phyloP scores from a whole-genome alignment of 768 basidiomycete species.

The Lyophyllum atratum region DNA sequence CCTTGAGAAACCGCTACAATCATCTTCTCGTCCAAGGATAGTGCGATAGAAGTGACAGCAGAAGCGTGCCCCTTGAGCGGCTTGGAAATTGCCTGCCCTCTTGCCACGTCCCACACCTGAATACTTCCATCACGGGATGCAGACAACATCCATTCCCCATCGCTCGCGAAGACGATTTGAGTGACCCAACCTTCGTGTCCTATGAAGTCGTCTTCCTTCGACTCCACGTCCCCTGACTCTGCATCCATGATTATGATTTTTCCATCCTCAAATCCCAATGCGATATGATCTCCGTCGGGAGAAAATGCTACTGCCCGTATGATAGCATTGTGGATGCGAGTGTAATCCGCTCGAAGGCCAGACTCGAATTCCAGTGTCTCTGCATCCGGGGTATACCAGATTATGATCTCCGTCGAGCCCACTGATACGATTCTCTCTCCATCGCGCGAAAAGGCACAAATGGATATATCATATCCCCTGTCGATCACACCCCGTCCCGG shows the following conservation, averaged over 20 bases:
- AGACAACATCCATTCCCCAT: background rate
- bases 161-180: background rate
- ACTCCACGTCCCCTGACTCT: background rate
- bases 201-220: background rate
- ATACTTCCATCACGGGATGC: background rate
- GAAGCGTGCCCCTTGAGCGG: background rate
- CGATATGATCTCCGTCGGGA: background rate
- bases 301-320: background rate
- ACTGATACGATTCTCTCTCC: constrained; percentile 1
- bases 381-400: background rate
- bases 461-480: background rate
- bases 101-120: background rate
- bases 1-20: background rate
- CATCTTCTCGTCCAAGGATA: background rate
- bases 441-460: background rate
- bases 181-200: constrained; percentile 2
- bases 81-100: background rate
- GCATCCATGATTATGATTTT: background rate
- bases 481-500: background rate
- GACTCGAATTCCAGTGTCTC: background rate
- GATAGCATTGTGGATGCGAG: background rate
- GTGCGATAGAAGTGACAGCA: background rate
- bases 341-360: background rate
- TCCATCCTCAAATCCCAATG: constrained; percentile 5
- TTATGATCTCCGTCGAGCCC: background rate